Evolutionary conservation across 2,329 filamentous ascomycete genomes (phyloP), one percentile per base, ranked within the genome.

Genomic region (Hymenoscyphus fructigenus): DNA sequence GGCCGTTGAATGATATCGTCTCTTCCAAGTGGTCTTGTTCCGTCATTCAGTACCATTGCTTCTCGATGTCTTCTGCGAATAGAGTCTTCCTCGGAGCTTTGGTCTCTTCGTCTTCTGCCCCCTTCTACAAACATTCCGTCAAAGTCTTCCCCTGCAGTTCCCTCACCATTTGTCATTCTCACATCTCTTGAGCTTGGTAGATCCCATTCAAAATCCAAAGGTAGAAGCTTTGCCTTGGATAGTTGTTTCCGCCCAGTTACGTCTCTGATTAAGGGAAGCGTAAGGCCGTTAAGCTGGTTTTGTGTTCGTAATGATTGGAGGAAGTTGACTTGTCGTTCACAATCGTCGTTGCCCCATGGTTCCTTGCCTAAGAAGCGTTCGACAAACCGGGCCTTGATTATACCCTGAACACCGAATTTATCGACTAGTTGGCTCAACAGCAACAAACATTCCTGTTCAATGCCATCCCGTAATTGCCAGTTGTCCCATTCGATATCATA

Each of bases 11-110:
- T 91, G 41, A 97, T 96, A 74, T 96, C 91, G 56, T 87, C 86
- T 68, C 87, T 85, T 3, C 85, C 87, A 56, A 96, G 76, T 1
- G 91, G 90, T 36, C 89, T 84, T 26, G 86, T 91, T n/a, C 91
- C 91, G 73, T 96, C 92, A 72, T 93, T 94, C 64, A 97, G 81
- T 23, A 97, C 93, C 85, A 97, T 93, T 4, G 92, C 93, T 79
- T 97, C 92, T 69, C 93, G 84, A 73, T 94, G 85, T 59, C 91
- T 84, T 69, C 93, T 84, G 66, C 92, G 82, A 66, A 93, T 81
- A 61, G 89, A 85, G 72, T 91, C 88, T 75, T 94, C 91, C 74
- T 88, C 88, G 6, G 78, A 81, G 65, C 81, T 87, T 74, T 86
- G 84, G 64, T 86, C 84, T 66, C 81, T 74, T 62, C 80, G 72